phyloP scores from a whole-genome alignment of 2,329 filamentous ascomycete species.

The Uncinocarpus reesii region DNA sequence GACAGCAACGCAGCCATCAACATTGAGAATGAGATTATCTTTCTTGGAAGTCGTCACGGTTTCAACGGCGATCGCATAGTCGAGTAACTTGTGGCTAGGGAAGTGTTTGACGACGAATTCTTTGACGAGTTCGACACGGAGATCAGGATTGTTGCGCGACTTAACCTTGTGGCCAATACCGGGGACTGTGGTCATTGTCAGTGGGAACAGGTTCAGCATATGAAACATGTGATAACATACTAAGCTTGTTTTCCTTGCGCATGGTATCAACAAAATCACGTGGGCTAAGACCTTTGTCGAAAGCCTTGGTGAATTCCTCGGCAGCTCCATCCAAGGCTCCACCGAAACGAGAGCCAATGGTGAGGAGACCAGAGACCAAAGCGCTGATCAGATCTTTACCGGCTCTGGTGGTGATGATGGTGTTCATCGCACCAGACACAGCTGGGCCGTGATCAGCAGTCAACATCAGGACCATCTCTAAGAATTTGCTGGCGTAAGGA shows the following conservation, averaged over 20 bases:
- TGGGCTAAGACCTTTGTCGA: constrained; percentile 94
- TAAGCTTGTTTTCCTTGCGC: constrained; percentile 99
- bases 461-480: constrained; percentile 99
- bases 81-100: constrained; percentile 94
- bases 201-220: constrained; percentile 8
- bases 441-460: constrained; percentile 98
- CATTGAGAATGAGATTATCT: constrained; percentile 99
- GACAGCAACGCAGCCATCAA: constrained; percentile 94
- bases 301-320: constrained; percentile 96
- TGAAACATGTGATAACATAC: constrained; percentile 36
- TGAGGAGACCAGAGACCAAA: constrained; percentile 90
- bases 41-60: constrained; percentile 98
- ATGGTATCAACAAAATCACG: constrained; percentile 98
- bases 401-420: constrained; percentile 98
- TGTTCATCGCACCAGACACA: constrained; percentile 99
- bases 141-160: constrained; percentile 98
- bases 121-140: constrained; percentile 98
- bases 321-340: constrained; percentile 95
- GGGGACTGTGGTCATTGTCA: constrained; percentile 51
- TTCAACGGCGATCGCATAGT: constrained; percentile 97
- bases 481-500: constrained; percentile 92
- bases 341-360: constrained; percentile 96
- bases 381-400: constrained; percentile 97
- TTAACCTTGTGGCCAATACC: constrained; percentile 99
- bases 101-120: constrained; percentile 97